A percentile compares a stretch with the other conserved stretches of the same genome.
Conservation (phyloP, 2,329 filamentous ascomycete genomes). For the Pestalotiopsis sp. region DNA sequence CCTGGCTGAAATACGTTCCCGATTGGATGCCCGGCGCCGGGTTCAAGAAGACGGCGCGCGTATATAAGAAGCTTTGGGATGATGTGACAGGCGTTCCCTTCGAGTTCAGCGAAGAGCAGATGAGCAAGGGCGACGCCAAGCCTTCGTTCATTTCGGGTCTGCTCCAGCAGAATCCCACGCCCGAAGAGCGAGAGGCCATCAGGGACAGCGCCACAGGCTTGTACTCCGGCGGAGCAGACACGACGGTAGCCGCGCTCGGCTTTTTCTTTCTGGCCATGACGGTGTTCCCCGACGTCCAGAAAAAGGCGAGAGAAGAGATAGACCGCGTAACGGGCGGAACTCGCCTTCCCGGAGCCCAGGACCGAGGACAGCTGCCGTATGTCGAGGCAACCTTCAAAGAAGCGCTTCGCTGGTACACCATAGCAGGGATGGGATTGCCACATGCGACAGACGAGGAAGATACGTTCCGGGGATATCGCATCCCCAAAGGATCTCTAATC, state of each 20-base stretch:
- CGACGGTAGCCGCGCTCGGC: conserved; percentile 40
- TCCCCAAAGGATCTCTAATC: conserved; percentile 16
- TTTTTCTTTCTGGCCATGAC: conserved; percentile 49
- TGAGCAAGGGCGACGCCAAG: conserved; percentile 15
- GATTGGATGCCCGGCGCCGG: conserved; percentile 27
- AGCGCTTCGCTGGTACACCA: conserved; percentile 24
- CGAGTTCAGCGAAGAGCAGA: conserved; percentile 20
- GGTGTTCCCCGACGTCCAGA: conserved; percentile 44
- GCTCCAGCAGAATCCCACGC: conserved; percentile 5
- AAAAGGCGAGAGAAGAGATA: conserved; percentile 28
- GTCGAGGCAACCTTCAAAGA: conserved; percentile 26
- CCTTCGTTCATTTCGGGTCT: conserved; percentile 3
- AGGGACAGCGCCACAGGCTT: conserved; percentile 21
- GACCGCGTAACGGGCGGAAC: conserved; percentile 29
- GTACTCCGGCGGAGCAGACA: conserved; percentile 25
- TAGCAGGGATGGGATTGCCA: conserved; percentile 31
- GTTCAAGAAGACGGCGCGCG: conserved; percentile 22
- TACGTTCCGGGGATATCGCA: conserved; percentile 15
- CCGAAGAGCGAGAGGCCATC: conserved; percentile 14
- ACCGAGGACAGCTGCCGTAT: conserved; percentile 25
- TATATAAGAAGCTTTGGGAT: conserved; percentile 15
- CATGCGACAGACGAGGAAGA: conserved; percentile 30
- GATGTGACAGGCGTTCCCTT: conserved; percentile 20
- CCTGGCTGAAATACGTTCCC: conserved; percentile 24
- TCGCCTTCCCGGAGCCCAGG: conserved; percentile 23